Evolutionary conservation across 75 land plant genomes (phyloP), one percentile per base, ranked within the genome.

Genomic region (Selaginella tamariscina): DNA sequence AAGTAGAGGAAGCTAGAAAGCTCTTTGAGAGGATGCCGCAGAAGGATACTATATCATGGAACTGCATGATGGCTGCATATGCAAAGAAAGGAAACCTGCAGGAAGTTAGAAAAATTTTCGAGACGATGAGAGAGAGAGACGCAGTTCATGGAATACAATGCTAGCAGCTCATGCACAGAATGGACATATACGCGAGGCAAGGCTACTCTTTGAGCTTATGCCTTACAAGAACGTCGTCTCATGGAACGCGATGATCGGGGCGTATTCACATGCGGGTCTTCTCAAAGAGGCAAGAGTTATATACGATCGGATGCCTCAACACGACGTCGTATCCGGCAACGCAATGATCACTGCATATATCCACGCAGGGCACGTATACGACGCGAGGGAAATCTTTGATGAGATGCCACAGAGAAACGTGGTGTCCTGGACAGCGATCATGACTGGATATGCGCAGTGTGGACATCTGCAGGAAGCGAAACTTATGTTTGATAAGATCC

Each of bases 231-330:
- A n/a, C 26, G 18, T 59, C n/a, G 18, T 27, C 8, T 8, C 62
- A n/a, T 59, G 62, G 62, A 59, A 5, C 8, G 62, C 62, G 9
- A 59, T 59, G 62, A 59, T 59, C 26, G 62, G 8, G 8, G 62
- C 62, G 8, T 59, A 59, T n/a, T 8, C 18, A 5, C 5, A 59
- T 8, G 5, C 21, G 18, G 62, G 62, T 5, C 26, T 2, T 5
- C 62, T 59, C n/a, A 9, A 59, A 5, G 62, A 59, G 26, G 62
- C 62, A 9, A 5, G 23, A 21, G 8, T 2, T n/a, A 23, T 59
- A 26, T 59, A 9, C 26, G 23, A 59, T n/a, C 21, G 26, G 62
- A 59, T 59, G 62, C 62, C 62, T n/a, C 26, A 59, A 8, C 21
- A 59, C 5, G 8, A 59, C 23, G 62, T 59, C n/a, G 26, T 59